Percentiles rank a stretch among this genome's conserved stretches.
Conservation (phyloP, 805 yeast species). For the Saccharomycopsis sp. region DNA sequence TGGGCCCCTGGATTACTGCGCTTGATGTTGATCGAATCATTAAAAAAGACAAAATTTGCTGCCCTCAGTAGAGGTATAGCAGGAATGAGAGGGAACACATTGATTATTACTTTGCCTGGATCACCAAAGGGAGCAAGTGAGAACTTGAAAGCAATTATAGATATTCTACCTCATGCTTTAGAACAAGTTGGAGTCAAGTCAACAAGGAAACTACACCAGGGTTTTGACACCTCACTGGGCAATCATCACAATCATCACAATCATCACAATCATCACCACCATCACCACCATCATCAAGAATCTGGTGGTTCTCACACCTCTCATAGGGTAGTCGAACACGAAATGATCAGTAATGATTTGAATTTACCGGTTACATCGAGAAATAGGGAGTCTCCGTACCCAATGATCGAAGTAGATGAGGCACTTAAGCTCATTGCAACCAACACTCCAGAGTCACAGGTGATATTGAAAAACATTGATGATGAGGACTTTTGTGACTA, state of each 20-base stretch:
- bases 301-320: conserved; percentile 17
- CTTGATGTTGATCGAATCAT: conserved; percentile 38
- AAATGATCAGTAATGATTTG: conserved; percentile 30
- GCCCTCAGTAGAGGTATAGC: conserved; percentile 45
- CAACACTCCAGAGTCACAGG: conserved; percentile 29
- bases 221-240: conserved; percentile 1
- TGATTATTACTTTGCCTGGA: conserved; percentile 45
- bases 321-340: conserved; percentile 33
- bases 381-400: conserved; percentile 42
- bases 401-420: conserved; percentile 36
- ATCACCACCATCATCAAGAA: conserved; percentile 20
- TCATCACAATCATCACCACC: conserved; percentile 14
- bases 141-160: conserved; percentile 34
- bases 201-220: conserved; percentile 35
- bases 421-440: conserved; percentile 32
- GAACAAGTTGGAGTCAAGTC: conserved; percentile 30
- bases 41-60: conserved; percentile 41
- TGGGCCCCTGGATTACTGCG: conserved; percentile 46
- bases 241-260: conserved; percentile 21
- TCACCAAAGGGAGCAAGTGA: conserved; percentile 44
- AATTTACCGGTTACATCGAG: conserved; percentile 34
- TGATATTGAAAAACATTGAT: conserved; percentile 25
- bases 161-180: conserved; percentile 38
- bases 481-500: conserved; percentile 32
- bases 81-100: conserved; percentile 33